Percentiles rank a stretch among this genome's conserved stretches.
Evolutionary conservation across 768 basidiomycete species (phyloP).

Genomic region (Melanogaster broomeanus): DNA sequence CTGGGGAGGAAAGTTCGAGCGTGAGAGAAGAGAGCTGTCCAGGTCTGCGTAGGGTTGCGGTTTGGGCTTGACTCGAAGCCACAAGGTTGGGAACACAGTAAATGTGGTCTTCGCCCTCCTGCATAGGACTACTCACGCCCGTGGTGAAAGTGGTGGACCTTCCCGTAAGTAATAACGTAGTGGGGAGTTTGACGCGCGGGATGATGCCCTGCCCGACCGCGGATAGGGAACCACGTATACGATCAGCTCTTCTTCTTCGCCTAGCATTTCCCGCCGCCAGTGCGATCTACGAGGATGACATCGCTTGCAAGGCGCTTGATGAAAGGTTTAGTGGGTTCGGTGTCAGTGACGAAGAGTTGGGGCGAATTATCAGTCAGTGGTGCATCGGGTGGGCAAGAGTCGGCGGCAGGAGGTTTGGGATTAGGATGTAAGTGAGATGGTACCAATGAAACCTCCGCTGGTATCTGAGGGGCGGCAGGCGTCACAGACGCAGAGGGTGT

Average conservation of each 20-base stretch:
- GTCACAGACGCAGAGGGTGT: no score
- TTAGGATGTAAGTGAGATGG: neutral
- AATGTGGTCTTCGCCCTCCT: slow-evolving; percentile 4
- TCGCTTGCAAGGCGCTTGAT: slow-evolving; percentile 15
- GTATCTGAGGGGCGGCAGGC: no score
- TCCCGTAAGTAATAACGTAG: slow-evolving; percentile 29
- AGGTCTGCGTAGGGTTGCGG: slow-evolving; percentile 7
- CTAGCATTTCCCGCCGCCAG: slow-evolving; percentile 16
- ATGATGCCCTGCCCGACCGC: slow-evolving; percentile 30
- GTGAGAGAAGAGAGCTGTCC: slow-evolving; percentile 31
- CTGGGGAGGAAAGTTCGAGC: slow-evolving; percentile 12
- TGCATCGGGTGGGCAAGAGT: neutral
- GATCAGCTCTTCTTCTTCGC: slow-evolving; percentile 65
- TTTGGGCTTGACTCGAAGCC: neutral
- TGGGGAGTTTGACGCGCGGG: slow-evolving; percentile 18
- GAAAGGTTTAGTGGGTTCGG: slow-evolving; percentile 29
- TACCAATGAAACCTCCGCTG: neutral
- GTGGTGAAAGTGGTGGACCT: slow-evolving; percentile 1
- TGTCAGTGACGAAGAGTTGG: slow-evolving; percentile 42
- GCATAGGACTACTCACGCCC: slow-evolving; percentile 5
- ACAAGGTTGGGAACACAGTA: neutral
- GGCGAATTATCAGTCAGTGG: neutral
- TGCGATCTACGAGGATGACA: slow-evolving; percentile 22
- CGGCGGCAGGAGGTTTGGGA: neutral
- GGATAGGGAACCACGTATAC: slow-evolving; percentile 81